Base-by-base conservation (phyloP, 2,329 filamentous ascomycete species). In the Thielaviopsis ethacetica region DNA sequence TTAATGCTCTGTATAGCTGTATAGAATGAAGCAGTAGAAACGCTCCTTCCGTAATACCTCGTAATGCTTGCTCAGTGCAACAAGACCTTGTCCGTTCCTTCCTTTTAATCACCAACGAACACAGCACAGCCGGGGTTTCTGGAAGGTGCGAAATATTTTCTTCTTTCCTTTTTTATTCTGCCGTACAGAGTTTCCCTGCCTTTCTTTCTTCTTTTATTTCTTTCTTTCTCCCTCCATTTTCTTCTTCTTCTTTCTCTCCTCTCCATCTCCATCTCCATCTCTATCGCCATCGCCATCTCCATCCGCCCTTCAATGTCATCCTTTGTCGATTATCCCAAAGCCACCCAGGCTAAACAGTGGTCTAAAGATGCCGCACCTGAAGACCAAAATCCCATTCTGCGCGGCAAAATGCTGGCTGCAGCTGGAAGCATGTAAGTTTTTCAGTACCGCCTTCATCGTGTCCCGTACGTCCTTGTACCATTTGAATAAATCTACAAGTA, bases 351-450 rank as follows among this genome's bases (percentile, higher is more conserved):
- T 27, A 68, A 73, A 13, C 66, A 71, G 24, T 68, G 71, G 60
- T 68, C 69, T 10, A 69, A 71, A n/a, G 63, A 67, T 10, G 63
- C 63, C n/a, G 63, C 62, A 19, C 53, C 67, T 22, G 68, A 75
- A 34, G 78, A 82, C 62, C 75, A 78, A 49, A 90, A 91, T 67
- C 88, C 88, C 0, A 76, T 82, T 1, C 73, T 94, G 63, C 77
- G 83, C 59, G 88, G 88, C 5, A 70, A 77, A 34, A 70, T 82
- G 7, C 73, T 94, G 54, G 75, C 80, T 27, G 73, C 84, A 56
- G 81, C 78, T 50, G 79, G 80, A 57, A 79, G 75, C 60, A 66
- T 86, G 84, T 87, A 71, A 67, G 77, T 69, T 54, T 27, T 44
- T 50, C 38, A 3, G 3, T 34, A 7, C 44, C 21, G 34, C 21